These are phyloP conservation scores for Chlorophyllum brunneum DNA, from an alignment of 768 basidiomycete genomes.

Conservation along the genomic window DNA sequence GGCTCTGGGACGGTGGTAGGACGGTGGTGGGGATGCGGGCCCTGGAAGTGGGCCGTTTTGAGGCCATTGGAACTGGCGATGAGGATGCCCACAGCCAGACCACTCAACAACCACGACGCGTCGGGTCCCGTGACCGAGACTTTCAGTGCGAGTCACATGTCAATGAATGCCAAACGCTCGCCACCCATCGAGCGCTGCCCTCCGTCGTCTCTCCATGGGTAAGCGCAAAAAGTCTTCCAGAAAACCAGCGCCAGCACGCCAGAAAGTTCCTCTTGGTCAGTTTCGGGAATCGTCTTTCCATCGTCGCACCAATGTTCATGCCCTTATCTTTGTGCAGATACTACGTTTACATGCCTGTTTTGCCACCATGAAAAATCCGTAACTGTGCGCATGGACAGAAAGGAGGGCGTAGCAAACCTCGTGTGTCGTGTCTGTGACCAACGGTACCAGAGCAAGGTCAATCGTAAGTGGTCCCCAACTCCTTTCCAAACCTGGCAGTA, in stretches of 20 bases:
- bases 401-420: constrained; percentile 78
- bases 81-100: background rate
- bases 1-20: constrained; percentile 29
- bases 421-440: constrained; percentile 86
- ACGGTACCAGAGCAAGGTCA: constrained; percentile 82
- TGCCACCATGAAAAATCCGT: constrained; percentile 91
- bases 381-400: constrained; percentile 79
- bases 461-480: constrained; percentile 47
- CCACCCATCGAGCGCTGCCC: background rate
- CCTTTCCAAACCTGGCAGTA: constrained; percentile 6
- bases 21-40: constrained; percentile 28
- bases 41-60: constrained; percentile 55
- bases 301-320: background rate
- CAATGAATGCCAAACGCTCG: background rate
- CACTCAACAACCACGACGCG: constrained; percentile 20
- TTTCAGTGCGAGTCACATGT: background rate
- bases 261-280: constrained; percentile 72
- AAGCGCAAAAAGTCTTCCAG: constrained; percentile 89
- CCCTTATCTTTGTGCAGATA: constrained; percentile 44
- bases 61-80: constrained; percentile 45
- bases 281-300: constrained; percentile 5
- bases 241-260: constrained; percentile 66
- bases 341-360: constrained; percentile 81
- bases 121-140: constrained; percentile 29
- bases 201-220: constrained; percentile 50